Base-by-base conservation (phyloP, 202 grass and related monocot species). In the Cymbopogon flexuosus region DNA sequence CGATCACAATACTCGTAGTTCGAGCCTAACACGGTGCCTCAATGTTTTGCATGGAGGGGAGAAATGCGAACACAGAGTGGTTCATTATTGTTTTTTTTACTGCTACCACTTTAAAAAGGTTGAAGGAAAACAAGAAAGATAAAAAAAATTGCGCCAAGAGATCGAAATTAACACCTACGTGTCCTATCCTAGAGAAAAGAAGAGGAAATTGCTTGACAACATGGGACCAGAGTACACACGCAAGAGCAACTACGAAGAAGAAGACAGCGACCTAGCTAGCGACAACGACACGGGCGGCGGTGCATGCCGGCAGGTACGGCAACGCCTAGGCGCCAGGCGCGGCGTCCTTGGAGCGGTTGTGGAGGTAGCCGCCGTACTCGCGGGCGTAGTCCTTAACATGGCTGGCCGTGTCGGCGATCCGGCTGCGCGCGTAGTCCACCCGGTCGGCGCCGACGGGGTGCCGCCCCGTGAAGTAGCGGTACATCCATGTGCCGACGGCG, bases 391-490 rank as follows among this genome's bases (percentile, higher is more conserved):
- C 90, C 90, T 95, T 96, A 69, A 99, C 87, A 56, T 95, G 88
- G 70, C 65, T 87, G 6, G 92, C 92, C 8, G 92, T 91, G 77
- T 88, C 83, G 5, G 68, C 90, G 84, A 99, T 80, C 43, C 89
- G 73, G 84, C 87, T 93, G 68, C 96, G 90, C 2, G 96, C 96
- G 83, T 88, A 94, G 87, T 99, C 92, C 43, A 99, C 87, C 31
- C 78, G 84, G 75, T 95, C 90, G 42, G 92, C 66, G n/a, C 96
- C 90, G 0, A 90, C 83, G 23, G 96, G 96, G 62, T 91, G 96
- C 0, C 96, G 80, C 0, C 96, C 92, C 4, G 82, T 93, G 86
- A 91, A 72, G 87, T 99, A 96, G 23, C 88, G 78, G 90, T 96
- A 96, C 29, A 83, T 81, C 96, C 96, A 99, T 6, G 96, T 91